A percentile compares a stretch with the other conserved stretches of the same genome.
These are phyloP conservation scores for Platismatia glauca DNA, from an alignment of 495 filamentous ascomycete genomes.

Conservation along the genomic window DNA sequence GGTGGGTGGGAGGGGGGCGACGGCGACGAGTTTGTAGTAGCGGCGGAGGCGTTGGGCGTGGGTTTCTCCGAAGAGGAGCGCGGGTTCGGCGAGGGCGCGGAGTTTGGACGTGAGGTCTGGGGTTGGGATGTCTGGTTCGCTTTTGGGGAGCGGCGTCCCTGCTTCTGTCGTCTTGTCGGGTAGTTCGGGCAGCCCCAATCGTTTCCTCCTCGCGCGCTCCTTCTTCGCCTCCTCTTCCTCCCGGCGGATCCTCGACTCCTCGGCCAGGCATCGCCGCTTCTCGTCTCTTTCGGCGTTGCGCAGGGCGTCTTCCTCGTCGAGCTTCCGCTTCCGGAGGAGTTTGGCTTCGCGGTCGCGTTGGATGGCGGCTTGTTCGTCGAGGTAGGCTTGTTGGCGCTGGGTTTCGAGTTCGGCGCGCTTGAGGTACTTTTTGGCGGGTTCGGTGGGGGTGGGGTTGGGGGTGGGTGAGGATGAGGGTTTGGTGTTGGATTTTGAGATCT, in stretches of 20 bases:
- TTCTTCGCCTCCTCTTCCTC: constrained; percentile 58
- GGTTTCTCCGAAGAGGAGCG: constrained; percentile 73
- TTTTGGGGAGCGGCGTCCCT: constrained; percentile 32
- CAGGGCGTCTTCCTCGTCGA: constrained; percentile 76
- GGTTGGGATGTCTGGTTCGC: constrained; percentile 61
- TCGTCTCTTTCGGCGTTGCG: constrained; percentile 62
- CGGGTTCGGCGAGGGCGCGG: constrained; percentile 63
- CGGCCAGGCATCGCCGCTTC: constrained; percentile 69
- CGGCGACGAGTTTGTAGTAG: constrained; percentile 50
- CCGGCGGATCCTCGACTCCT: constrained; percentile 60
- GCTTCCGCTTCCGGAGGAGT: constrained; percentile 67
- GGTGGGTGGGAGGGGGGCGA: constrained; percentile 41
- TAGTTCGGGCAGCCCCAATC: constrained; percentile 65
- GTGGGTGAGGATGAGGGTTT: constrained; percentile 26
- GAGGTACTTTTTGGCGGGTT: constrained; percentile 63
- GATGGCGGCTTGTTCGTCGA: constrained; percentile 62
- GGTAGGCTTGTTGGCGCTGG: constrained; percentile 70
- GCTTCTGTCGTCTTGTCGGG: constrained; percentile 34
- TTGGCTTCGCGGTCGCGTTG: constrained; percentile 59
- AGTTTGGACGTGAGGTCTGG: constrained; percentile 59
- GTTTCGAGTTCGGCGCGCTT: constrained; percentile 82
- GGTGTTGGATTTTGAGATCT: constrained; percentile 71
- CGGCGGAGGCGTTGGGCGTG: constrained; percentile 58
- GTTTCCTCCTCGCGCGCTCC: constrained; percentile 47
- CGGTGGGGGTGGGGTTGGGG: constrained; percentile 26